Conservation (phyloP, 257 asterid genomes). For the Plantago major region DNA sequence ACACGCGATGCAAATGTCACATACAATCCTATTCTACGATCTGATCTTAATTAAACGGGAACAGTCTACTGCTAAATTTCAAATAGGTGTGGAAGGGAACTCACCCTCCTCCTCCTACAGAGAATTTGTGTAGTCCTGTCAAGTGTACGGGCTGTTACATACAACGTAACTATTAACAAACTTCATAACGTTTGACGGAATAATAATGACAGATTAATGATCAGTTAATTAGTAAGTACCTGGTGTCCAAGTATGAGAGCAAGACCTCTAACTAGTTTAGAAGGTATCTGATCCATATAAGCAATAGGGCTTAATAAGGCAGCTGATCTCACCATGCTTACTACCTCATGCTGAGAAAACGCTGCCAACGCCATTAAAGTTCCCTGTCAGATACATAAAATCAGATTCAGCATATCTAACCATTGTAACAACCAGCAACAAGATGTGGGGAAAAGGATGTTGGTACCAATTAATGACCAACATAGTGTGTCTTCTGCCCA, state of each 20-base stretch:
- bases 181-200: not conserved
- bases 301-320: slow-evolving; percentile 73
- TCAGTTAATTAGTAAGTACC: slow-evolving; percentile 26
- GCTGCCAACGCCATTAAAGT: slow-evolving; percentile 72
- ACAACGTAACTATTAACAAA: not conserved
- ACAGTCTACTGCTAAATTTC: no score
- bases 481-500: slow-evolving; percentile 58
- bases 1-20: no score
- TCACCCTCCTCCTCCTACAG: slow-evolving; percentile 32
- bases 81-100: no score
- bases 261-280: slow-evolving; percentile 46
- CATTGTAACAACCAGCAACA: not conserved
- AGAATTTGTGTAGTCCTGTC: slow-evolving; percentile 56
- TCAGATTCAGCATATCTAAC: no score
- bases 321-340: slow-evolving; percentile 48
- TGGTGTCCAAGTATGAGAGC: slow-evolving; percentile 50
- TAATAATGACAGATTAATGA: not conserved
- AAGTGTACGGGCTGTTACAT: slow-evolving; percentile 40
- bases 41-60: no score
- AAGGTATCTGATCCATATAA: slow-evolving; percentile 52
- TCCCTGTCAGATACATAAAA: slow-evolving; percentile 36
- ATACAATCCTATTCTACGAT: no score
- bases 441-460: not conserved
- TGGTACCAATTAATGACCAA: slow-evolving; percentile 73
- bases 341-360: slow-evolving; percentile 37